Percentiles rank a stretch among this genome's conserved stretches.
Evolutionary conservation across 1,139 yeast genomes (phyloP).

Genomic region (Candida mesenterica): DNA sequence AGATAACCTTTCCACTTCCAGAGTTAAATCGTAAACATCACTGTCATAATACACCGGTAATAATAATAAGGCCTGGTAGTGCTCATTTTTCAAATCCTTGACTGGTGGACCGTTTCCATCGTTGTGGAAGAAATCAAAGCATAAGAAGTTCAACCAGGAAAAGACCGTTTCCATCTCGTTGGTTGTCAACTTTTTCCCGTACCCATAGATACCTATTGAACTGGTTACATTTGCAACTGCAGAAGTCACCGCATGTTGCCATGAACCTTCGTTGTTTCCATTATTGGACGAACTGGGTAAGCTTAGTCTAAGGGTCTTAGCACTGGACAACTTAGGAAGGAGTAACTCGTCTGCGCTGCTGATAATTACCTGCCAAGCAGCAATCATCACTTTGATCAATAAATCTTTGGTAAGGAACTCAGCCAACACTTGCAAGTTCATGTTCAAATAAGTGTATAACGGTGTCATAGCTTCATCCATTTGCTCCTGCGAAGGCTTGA

Average conservation of each 20-base stretch:
- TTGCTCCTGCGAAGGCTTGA: conserved; percentile 49
- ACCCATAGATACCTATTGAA: conserved; percentile 45
- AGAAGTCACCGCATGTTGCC: conserved; percentile 52
- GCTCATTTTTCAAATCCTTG: conserved; percentile 59
- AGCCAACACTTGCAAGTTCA: conserved; percentile 66
- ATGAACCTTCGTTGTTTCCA: conserved; percentile 16
- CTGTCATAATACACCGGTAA: conserved; percentile 69
- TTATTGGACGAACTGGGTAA: conserved; percentile 6
- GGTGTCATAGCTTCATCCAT: conserved; percentile 73
- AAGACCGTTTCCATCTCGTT: conserved; percentile 69
- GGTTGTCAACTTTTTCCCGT: conserved; percentile 54
- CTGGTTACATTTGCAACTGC: conserved; percentile 50
- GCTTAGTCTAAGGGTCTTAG: conserved; percentile 40
- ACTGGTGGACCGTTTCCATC: conserved; percentile 82
- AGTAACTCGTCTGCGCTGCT: conserved; percentile 63
- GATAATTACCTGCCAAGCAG: conserved; percentile 72
- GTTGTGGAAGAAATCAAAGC: conserved; percentile 73
- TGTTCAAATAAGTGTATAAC: conserved; percentile 69
- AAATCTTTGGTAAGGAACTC: conserved; percentile 58
- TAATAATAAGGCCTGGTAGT: conserved; percentile 62
- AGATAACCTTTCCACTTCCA: conserved; percentile 58
- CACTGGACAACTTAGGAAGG: conserved; percentile 68
- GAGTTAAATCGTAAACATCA: conserved; percentile 47
- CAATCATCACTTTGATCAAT: conserved; percentile 66
- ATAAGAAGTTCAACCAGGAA: conserved; percentile 66